Evolutionary conservation across 2,329 filamentous ascomycete species (phyloP).

Genomic region (Pyrenophora teres): DNA sequence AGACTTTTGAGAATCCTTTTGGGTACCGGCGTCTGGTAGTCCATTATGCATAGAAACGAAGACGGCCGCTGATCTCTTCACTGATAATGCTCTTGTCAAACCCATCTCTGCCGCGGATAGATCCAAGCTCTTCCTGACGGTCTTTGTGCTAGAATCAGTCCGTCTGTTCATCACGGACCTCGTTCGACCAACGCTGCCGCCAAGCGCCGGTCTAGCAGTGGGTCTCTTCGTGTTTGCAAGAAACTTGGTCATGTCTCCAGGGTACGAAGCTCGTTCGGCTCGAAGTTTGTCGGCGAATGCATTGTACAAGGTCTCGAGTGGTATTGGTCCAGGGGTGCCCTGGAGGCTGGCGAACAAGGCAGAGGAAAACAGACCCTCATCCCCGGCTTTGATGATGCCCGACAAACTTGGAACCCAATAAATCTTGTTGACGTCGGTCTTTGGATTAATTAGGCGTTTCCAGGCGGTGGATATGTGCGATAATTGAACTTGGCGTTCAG

Average conservation of each 20-base stretch:
- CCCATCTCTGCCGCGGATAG: conserved; percentile 21
- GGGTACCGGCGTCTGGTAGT: conserved; percentile 7
- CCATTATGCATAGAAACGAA: conserved; percentile 21
- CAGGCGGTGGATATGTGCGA: conserved; percentile 23
- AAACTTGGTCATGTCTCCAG: conserved; percentile 31
- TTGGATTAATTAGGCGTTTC: conserved; percentile 27
- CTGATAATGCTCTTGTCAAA: conserved; percentile 20
- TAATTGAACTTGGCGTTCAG: conserved; percentile 18
- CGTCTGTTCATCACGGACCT: conserved; percentile 24
- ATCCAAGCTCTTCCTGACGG: conserved; percentile 27
- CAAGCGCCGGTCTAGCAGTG: neutral
- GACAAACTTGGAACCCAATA: conserved; percentile 36
- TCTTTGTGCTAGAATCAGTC: conserved; percentile 14
- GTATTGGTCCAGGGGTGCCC: conserved; percentile 27
- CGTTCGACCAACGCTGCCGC: conserved; percentile 17
- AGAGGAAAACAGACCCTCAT: conserved; percentile 37
- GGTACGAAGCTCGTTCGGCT: conserved; percentile 30
- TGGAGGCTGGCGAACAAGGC: conserved; percentile 32
- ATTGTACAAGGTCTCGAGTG: conserved; percentile 34
- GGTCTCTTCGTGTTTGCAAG: conserved; percentile 23
- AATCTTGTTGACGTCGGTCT: conserved; percentile 16
- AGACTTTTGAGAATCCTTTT: conserved; percentile 10
- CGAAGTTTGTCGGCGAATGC: conserved; percentile 34
- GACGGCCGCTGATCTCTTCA: conserved; percentile 18
- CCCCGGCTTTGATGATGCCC: conserved; percentile 40